Evolutionary conservation across 345 rosid species (phyloP).

Genomic region (Heritiera fomes): DNA sequence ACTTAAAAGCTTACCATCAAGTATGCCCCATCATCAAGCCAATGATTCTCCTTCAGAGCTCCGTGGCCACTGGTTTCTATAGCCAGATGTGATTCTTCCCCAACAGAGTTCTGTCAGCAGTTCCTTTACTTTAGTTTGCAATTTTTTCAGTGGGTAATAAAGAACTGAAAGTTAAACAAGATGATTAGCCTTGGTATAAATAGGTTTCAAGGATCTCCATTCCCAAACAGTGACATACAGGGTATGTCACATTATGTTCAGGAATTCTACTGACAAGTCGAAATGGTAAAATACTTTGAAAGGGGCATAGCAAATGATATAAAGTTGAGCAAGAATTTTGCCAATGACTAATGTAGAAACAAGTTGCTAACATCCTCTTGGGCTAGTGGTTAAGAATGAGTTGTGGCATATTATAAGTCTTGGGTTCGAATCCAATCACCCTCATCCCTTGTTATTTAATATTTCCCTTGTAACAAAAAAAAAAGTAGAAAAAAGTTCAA

Average conservation of each 20-base stretch:
- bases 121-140: constrained; percentile 14
- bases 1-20: constrained; percentile 66
- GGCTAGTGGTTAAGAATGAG: too few relatives aligned
- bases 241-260: background rate
- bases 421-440: too few relatives aligned
- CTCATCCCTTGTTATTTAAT: too few relatives aligned
- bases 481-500: background rate
- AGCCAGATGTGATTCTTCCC: constrained; percentile 90
- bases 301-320: background rate
- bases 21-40: constrained; percentile 99
- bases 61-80: constrained; percentile 99
- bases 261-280: background rate
- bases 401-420: too few relatives aligned
- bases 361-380: too few relatives aligned
- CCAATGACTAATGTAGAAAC: background rate
- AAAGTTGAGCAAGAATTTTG: background rate
- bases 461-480: too few relatives aligned
- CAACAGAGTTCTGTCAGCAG: constrained; percentile 65
- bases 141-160: background rate
- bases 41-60: constrained; percentile 91
- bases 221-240: background rate
- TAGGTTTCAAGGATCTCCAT: background rate
- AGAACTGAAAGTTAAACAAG: background rate
- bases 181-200: background rate
- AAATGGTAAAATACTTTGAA: background rate